phyloP scores from a whole-genome alignment of 2,329 filamentous ascomycete genomes.

The Mycocentrospora acerina region DNA sequence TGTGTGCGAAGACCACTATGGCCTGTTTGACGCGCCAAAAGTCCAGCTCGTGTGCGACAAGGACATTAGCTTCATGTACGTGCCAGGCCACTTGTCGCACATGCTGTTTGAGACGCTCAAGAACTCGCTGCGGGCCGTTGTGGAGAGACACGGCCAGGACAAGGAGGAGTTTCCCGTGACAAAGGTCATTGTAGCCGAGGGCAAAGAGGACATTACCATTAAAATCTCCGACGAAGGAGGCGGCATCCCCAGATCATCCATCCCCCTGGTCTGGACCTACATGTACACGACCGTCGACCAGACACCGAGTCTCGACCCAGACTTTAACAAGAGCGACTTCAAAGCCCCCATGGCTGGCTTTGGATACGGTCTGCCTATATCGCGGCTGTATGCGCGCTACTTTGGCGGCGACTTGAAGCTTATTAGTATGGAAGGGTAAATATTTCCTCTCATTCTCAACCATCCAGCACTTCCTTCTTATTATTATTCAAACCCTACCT shows the following conservation, averaged over 20 bases:
- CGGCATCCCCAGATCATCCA: constrained; percentile 87
- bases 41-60: constrained; percentile 95
- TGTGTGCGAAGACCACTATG: constrained; percentile 98
- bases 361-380: constrained; percentile 95
- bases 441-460: constrained; percentile 25
- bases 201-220: constrained; percentile 98
- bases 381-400: constrained; percentile 89
- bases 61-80: constrained; percentile 98
- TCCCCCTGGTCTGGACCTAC: constrained; percentile 99
- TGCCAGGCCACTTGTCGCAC: constrained; percentile 96
- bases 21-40: constrained; percentile 93
- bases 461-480: too few relatives aligned
- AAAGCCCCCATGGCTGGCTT: constrained; percentile 99
- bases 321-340: constrained; percentile 99
- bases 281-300: constrained; percentile 99
- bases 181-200: constrained; percentile 96
- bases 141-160: constrained; percentile 91
- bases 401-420: constrained; percentile 96
- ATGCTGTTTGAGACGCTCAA: constrained; percentile 99
- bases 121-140: constrained; percentile 94
- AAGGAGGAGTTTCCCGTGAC: constrained; percentile 96
- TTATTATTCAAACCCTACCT: too few relatives aligned
- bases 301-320: constrained; percentile 90
- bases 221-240: constrained; percentile 97
- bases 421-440: constrained; percentile 99